A percentile compares a stretch with the other conserved stretches of the same genome.
Evolutionary conservation across 2,329 filamentous ascomycete species (phyloP).

Genomic region (Pseudogymnoascus sp.): DNA sequence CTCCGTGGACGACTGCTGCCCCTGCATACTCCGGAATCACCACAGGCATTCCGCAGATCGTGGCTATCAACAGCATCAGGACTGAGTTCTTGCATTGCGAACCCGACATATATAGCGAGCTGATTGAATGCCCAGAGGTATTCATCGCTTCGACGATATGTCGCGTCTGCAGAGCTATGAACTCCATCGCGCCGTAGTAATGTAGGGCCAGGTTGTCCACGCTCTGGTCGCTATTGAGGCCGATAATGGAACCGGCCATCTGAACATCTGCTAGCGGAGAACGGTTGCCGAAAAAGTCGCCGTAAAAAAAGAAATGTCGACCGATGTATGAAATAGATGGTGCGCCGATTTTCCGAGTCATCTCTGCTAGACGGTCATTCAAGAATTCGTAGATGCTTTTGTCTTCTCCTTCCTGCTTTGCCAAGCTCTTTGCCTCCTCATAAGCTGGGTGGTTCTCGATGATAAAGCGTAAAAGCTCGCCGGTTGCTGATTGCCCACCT

Average conservation of each 20-base stretch:
- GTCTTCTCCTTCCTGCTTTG: constrained; percentile 61
- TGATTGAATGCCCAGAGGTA: constrained; percentile 74
- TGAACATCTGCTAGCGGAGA: constrained; percentile 85
- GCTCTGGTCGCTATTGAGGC: constrained; percentile 77
- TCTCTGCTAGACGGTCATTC: constrained; percentile 73
- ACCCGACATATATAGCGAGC: constrained; percentile 93
- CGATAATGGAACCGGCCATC: constrained; percentile 87
- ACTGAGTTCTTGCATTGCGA: constrained; percentile 95
- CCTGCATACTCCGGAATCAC: constrained; percentile 90
- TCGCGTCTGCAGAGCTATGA: constrained; percentile 78
- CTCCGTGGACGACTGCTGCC: constrained; percentile 90
- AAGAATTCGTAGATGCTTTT: constrained; percentile 93
- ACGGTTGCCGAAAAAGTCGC: constrained; percentile 93
- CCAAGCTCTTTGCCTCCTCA: constrained; percentile 67
- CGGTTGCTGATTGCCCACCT: constrained; percentile 92
- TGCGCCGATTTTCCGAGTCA: constrained; percentile 60
- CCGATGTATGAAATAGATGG: constrained; percentile 78
- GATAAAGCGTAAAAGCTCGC: constrained; percentile 87
- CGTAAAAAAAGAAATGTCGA: constrained; percentile 97
- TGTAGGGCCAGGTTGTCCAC: constrained; percentile 80
- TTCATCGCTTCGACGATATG: constrained; percentile 97
- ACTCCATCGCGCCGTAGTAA: constrained; percentile 96
- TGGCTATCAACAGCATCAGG: constrained; percentile 84
- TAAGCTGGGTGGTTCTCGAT: constrained; percentile 92
- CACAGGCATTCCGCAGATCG: constrained; percentile 84